Percentiles rank a stretch among this genome's conserved stretches.
Conservation (phyloP, 2,329 filamentous ascomycete species). For the Epichloe sylvatica region DNA sequence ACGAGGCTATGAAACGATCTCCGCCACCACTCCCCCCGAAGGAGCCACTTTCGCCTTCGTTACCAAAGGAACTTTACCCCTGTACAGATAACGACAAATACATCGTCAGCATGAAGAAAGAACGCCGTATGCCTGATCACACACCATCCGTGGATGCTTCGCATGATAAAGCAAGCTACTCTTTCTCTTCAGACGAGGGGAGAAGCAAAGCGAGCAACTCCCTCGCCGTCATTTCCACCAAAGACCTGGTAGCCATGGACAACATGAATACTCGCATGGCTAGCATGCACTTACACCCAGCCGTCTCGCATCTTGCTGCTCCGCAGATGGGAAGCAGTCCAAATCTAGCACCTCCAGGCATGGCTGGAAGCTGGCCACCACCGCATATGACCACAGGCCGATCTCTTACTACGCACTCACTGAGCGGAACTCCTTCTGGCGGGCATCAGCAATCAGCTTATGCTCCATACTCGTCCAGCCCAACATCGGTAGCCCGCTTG, state of each 20-base stretch:
- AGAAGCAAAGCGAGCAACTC: constrained; percentile 20
- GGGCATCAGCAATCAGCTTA: constrained; percentile 12
- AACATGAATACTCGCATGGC: constrained; percentile 26
- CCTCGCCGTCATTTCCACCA: constrained; percentile 39
- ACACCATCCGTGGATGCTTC: constrained; percentile 16
- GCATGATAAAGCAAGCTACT: constrained; percentile 16
- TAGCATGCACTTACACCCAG: constrained; percentile 26
- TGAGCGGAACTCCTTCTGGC: constrained; percentile 14
- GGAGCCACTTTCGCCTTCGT: constrained; percentile 15
- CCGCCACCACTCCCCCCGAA: constrained; percentile 7
- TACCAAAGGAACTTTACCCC: constrained; percentile 23
- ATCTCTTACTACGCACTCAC: constrained; percentile 16
- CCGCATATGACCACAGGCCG: constrained; percentile 17
- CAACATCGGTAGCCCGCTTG: constrained; percentile 23
- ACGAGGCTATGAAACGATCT: constrained; percentile 19
- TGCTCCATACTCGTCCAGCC: constrained; percentile 14
- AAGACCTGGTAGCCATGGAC: constrained; percentile 37
- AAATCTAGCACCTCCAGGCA: constrained; percentile 22
- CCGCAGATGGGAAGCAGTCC: constrained; percentile 17
- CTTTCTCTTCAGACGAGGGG: constrained; percentile 25
- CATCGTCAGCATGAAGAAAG: constrained; percentile 24
- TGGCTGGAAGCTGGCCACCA: constrained; percentile 13
- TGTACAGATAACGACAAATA: constrained; percentile 28
- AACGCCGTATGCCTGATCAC: constrained; percentile 22
- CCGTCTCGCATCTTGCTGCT: constrained; percentile 22